Evolutionary conservation across 2,329 filamentous ascomycete species (phyloP), one percentile per base, ranked within the genome.

Genomic region (Neonectria coccinea): DNA sequence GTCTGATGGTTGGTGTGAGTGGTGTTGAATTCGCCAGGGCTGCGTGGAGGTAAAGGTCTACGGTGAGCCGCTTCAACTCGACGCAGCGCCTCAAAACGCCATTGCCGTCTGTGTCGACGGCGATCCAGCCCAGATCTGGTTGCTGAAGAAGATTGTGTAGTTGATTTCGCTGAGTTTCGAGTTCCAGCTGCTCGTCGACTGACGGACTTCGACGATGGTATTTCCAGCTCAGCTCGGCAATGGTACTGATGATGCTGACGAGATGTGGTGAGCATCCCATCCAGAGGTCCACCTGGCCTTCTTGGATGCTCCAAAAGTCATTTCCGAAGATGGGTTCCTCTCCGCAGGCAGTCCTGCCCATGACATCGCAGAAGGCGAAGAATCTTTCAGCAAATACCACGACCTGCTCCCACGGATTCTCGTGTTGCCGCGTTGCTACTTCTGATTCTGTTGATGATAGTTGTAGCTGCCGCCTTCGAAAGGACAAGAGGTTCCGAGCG

Each of bases 281-380:
- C 83, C 83, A 85, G 0, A 82, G 78, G 42, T 81, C 79, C 1
- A 64, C 61, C 2, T 76, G 62, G 1, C 58, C 54, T 0, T 65
- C 50, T 0, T 68, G 67, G 3, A 64, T 74, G 25, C 77, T 75
- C 83, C 83, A 85, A 61, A 84, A 84, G 54, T 84, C 82, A 31
- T 74, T 76, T 2, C 81, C 82, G 50, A 85, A 85, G 0, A 83
- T 72, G 0, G 82, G 79, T 9, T 80, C 78, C 11, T 83, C 80
- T 3, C 81, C 83, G 56, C 83, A 85, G 0, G 83, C 83, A 0
- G 83, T 85, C 36, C 83, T 78, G 29, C 83, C 83, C 65, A 85
- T 84, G 16, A 84, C 81, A 62, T 85, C 83, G 62, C 85, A 83
- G 14, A 83, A 85, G 4, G 83, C 83, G 59, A 85, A 85, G 65